Base-by-base conservation (phyloP, 139 green algal genomes). In the Nannochloris sp. region DNA sequence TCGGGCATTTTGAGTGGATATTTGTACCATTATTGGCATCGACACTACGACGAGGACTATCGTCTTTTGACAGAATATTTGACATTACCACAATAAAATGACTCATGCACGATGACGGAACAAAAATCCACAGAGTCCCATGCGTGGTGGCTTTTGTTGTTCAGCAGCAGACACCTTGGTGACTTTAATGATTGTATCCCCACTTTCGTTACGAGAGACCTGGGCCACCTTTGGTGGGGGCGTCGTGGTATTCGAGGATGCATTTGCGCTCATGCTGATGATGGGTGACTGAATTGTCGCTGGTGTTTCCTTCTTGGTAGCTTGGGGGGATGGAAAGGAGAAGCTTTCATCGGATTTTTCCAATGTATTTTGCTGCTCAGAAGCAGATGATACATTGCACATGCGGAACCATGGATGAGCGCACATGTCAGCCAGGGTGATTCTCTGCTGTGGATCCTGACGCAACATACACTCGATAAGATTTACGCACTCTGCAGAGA, bases 381-480 rank as follows among this genome's bases (percentile, higher is more conserved):
- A 23, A 8, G 33, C 9, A 12, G 33, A 40, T 40, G 33, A 40
- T 40, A 40, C 28, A 59, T 37, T 28, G n/a, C 29, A 26, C 28
- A 45, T 45, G 20, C 43, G 14, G 30, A 72, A 56, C 48, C 48
- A 76, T 48, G 70, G 70, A 49, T 76, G 70, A 1, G 13, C 25
- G 28, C 44, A 12, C 11, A 68, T 43, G 6, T 56, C 33, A 0
- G 25, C 16, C 12, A 76, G 48, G 31, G 23, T 56, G 56, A 68
- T 67, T 44, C 70, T 56, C 3, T 31, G 10, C 0, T 6, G 17
- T 12, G 70, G 63, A 45, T 68, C 33, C 1, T 10, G 12, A 5
- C n/a, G 33, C 25, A 76, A 62, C 70, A 76, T 60, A 30, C 25
- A 8, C 31, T 4, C 12, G 44, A 76, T 51, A 26, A 76, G 44